A percentile compares a stretch with the other conserved stretches of the same genome.
Conservation (phyloP, 164 flowering plant species). For the Liquidambar formosana region DNA sequence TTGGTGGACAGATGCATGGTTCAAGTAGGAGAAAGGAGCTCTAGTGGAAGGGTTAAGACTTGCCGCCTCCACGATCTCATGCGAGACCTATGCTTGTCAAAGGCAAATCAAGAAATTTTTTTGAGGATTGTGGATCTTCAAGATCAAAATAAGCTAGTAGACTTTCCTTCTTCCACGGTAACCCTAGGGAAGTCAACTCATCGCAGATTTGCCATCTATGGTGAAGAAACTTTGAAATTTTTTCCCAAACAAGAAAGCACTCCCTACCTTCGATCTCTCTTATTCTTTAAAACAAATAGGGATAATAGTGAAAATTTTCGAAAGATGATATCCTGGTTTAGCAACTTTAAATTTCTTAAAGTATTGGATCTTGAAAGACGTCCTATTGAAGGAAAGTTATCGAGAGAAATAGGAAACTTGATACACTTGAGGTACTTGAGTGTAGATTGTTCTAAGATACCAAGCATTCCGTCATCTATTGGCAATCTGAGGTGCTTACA, state of each 20-base stretch:
- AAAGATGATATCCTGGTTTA: not conserved
- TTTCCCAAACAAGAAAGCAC: not conserved
- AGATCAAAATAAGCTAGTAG: not conserved
- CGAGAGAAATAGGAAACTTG: constrained; percentile 17
- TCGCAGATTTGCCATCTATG: constrained; percentile 14
- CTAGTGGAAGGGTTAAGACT: not conserved
- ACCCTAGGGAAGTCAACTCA: not conserved
- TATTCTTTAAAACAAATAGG: not conserved
- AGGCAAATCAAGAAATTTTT: constrained; percentile 25
- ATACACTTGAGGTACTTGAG: constrained; percentile 23
- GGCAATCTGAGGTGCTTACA: not conserved
- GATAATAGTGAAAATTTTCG: no score
- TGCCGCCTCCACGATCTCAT: constrained; percentile 32
- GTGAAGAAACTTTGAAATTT: not conserved
- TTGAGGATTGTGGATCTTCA: not conserved
- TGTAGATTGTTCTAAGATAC: no score
- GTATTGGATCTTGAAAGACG: constrained; percentile 13
- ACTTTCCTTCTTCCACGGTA: not conserved
- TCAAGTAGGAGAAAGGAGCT: constrained; percentile 5
- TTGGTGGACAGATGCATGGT: constrained; percentile 23
- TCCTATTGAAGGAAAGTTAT: not conserved
- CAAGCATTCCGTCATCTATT: constrained; percentile 15
- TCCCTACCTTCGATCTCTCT: constrained; percentile 13
- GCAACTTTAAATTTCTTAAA: constrained; percentile 12
- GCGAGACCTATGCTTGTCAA: constrained; percentile 25